Evolutionary conservation across 805 yeast genomes (phyloP).

Genomic region (Komagataella mondaviorum): DNA sequence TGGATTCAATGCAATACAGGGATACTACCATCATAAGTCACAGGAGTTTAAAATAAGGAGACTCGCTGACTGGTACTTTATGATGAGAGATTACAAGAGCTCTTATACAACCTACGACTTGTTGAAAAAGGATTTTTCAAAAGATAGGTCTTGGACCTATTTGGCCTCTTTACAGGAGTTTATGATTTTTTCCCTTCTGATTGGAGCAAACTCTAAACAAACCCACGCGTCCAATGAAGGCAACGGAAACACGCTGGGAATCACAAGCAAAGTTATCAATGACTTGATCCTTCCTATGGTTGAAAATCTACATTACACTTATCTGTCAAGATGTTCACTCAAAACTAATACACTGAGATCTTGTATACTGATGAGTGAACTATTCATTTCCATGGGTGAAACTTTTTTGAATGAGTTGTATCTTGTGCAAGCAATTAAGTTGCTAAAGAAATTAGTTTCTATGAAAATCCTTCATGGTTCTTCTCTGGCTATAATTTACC

Average conservation of each 20-base stretch:
- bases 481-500: slow-evolving; percentile 23
- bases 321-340: slow-evolving; percentile 54
- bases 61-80: slow-evolving; percentile 85
- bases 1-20: slow-evolving; percentile 35
- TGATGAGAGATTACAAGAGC: slow-evolving; percentile 77
- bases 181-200: slow-evolving; percentile 59
- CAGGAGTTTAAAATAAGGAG: slow-evolving; percentile 67
- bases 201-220: slow-evolving; percentile 37
- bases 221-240: slow-evolving; percentile 22
- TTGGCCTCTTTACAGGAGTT: slow-evolving; percentile 83
- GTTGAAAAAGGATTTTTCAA: slow-evolving; percentile 60
- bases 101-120: slow-evolving; percentile 79
- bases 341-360: slow-evolving; percentile 63
- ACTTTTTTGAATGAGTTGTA: slow-evolving; percentile 31
- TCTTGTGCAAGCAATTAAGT: slow-evolving; percentile 30
- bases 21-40: slow-evolving; percentile 46
- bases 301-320: slow-evolving; percentile 66
- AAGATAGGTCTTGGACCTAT: slow-evolving; percentile 69
- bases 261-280: slow-evolving; percentile 30
- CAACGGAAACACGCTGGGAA: slow-evolving; percentile 11
- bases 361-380: slow-evolving; percentile 52
- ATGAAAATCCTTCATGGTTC: slow-evolving; percentile 32
- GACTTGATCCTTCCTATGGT: slow-evolving; percentile 46
- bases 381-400: slow-evolving; percentile 31
- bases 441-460: slow-evolving; percentile 28